Evolutionary conservation across 2,329 filamentous ascomycete genomes (phyloP), one percentile per base, ranked within the genome.

Genomic region (Penicillium aurantiogriseum): DNA sequence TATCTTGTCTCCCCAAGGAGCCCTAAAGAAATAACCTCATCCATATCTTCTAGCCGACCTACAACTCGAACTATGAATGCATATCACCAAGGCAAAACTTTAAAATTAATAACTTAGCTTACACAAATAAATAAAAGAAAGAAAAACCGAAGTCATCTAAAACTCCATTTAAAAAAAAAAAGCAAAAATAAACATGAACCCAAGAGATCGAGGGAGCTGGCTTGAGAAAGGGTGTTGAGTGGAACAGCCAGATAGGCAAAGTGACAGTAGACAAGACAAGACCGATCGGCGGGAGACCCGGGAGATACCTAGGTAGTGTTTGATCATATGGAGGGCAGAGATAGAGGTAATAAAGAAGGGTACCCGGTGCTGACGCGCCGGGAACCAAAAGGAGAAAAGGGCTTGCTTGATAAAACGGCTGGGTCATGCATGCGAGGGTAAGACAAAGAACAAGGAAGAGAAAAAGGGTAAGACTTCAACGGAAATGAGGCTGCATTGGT

Each of bases 361-460:
- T 44, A 42, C 15, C 44, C 46, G 40, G 43, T 25, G 54, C 55
- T 58, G 40, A 54, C 4, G 58, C 40, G 49, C 44, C 54, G 53
- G 52, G 44, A 38, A 51, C 27, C 54, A 38, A 48, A 54, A 29
- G 43, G 35, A 29, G 23, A 21, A 46, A 46, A 46, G 50, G 61
- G 59, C 60, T 61, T 60, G 63, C 62, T 66, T 60, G 58, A 59
- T 50, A 48, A 52, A 54, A 62, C 38, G 55, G 56, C 57, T 53
- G 57, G 38, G 57, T 57, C 59, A 66, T 65, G 64, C 63, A 65
- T 61, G 54, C 48, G 40, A 46, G 9, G 35, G 27, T 51, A 52
- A 60, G 48, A 53, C 51, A 57, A 29, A n/a, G 47, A 57, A 43
- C 58, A 58, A 59, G 33, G 38, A 42, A 54, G 21, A 23, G 38